A percentile compares a stretch with the other conserved stretches of the same genome.
Conservation (phyloP, 371 early-diverging fungal genomes). For the Mortierella sp. region DNA sequence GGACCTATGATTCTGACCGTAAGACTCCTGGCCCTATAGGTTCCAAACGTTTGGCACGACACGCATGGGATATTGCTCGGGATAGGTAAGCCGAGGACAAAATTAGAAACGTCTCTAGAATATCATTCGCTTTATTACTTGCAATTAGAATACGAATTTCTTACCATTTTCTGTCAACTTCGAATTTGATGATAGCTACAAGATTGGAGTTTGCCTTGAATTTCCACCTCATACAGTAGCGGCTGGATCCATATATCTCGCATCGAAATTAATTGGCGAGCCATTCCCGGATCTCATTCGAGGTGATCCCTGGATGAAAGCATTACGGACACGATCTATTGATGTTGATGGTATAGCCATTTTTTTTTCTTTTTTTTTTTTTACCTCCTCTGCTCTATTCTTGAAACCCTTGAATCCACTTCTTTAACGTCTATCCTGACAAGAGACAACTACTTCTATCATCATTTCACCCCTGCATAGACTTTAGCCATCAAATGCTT, state of each 20-base stretch:
- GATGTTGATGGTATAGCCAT: slow-evolving; percentile 23
- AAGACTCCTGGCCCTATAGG: slow-evolving; percentile 31
- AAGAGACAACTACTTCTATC: too few relatives aligned
- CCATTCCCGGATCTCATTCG: slow-evolving; percentile 63
- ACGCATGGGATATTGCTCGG: slow-evolving; percentile 66
- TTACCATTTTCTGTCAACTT: neutral
- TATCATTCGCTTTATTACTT: neutral
- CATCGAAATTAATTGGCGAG: slow-evolving; percentile 55
- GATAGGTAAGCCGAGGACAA: slow-evolving; percentile 58
- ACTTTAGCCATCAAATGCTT: slow-evolving; percentile 71
- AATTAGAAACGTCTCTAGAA: too few relatives aligned
- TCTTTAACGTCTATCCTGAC: too few relatives aligned
- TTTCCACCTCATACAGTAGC: slow-evolving; percentile 76
- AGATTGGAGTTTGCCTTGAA: slow-evolving; percentile 68
- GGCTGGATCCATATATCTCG: slow-evolving; percentile 72
- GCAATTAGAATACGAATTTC: neutral
- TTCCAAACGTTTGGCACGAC: slow-evolving; percentile 61
- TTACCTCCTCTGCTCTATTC: neutral
- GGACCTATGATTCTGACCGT: neutral
- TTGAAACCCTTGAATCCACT: neutral
- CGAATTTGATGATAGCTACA: slow-evolving; percentile 59
- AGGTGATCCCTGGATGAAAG: slow-evolving; percentile 68
- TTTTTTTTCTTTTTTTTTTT: neutral
- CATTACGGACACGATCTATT: slow-evolving; percentile 61
- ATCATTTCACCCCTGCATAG: slow-evolving; percentile 31